Evolutionary conservation across 2,329 filamentous ascomycete species (phyloP).

Genomic region (Helotiales sp.): DNA sequence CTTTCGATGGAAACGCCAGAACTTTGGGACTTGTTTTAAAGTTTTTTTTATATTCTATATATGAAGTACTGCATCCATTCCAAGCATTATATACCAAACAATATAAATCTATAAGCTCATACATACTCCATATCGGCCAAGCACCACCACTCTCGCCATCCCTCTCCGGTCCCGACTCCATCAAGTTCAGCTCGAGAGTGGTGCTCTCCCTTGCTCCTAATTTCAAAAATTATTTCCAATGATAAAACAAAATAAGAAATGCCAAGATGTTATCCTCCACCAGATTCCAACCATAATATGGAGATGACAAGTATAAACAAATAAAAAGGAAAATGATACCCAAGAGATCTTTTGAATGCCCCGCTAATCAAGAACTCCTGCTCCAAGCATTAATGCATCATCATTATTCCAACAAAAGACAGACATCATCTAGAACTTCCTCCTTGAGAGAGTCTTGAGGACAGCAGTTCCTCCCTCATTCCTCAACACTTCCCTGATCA

Average conservation of each 20-base stretch:
- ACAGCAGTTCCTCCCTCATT: constrained; percentile 13
- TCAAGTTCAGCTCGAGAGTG: constrained; percentile 1
- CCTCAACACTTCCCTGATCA: constrained; percentile 12
- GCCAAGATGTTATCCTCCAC: neutral
- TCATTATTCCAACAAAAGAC: neutral
- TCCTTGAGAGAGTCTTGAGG: constrained; percentile 12
- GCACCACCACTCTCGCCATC: neutral
- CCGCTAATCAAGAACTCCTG: neutral
- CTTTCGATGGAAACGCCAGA: neutral
- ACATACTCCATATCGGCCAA: neutral
- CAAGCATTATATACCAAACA: constrained; percentile 6
- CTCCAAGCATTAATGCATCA: neutral
- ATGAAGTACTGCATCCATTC: constrained; percentile 5
- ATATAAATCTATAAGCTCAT: constrained; percentile 9
- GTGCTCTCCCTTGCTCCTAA: neutral
- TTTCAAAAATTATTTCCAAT: constrained; percentile 2
- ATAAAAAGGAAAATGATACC: neutral
- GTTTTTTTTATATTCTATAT: neutral
- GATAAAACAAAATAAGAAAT: constrained; percentile 3
- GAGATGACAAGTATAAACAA: neutral
- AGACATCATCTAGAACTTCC: neutral
- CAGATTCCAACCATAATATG: neutral
- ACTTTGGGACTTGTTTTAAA: neutral
- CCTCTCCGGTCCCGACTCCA: constrained; percentile 16
- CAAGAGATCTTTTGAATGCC: neutral